A percentile compares a stretch with the other conserved stretches of the same genome.
Evolutionary conservation across 2,329 filamentous ascomycete species (phyloP).

Genomic region (Elsinoe australis): DNA sequence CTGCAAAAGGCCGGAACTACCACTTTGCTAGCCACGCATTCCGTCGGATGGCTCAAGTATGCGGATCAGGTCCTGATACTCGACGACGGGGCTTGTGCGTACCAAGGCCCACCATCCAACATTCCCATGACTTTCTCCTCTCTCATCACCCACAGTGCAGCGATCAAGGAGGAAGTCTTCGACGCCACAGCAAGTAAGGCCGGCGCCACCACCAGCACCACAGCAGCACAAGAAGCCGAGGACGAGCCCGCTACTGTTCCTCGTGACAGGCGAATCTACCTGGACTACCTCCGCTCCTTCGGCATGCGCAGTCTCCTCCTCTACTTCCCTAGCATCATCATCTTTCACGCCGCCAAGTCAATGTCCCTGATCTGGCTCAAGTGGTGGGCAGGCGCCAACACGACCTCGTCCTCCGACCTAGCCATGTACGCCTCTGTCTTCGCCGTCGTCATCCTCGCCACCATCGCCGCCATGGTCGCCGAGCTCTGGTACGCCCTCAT

Average conservation of each 20-base stretch:
- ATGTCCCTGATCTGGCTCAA: slow-evolving; percentile 17
- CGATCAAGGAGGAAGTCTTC: slow-evolving; percentile 12
- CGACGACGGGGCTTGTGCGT: slow-evolving; percentile 13
- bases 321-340: slow-evolving; percentile 2
- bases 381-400: slow-evolving; percentile 18
- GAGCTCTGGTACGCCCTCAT: slow-evolving; percentile 16
- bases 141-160: neutral
- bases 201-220: neutral
- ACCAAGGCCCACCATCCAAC: slow-evolving; percentile 8
- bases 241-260: neutral
- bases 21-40: slow-evolving; percentile 40
- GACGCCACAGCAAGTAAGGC: neutral
- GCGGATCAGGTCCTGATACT: slow-evolving; percentile 38
- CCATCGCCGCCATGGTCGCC: neutral
- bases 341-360: slow-evolving; percentile 2
- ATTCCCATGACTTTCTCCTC: neutral
- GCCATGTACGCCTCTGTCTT: slow-evolving; percentile 16
- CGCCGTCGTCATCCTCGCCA: neutral
- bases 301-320: neutral
- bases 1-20: slow-evolving; percentile 34
- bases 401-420: slow-evolving; percentile 2
- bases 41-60: slow-evolving; percentile 29
- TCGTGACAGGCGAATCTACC: slow-evolving; percentile 17
- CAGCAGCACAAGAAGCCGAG: neutral
- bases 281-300: slow-evolving; percentile 18